These are phyloP conservation scores for Talaromyces sp. DNA, from an alignment of 2,329 filamentous ascomycete species.

Conservation along the genomic window DNA sequence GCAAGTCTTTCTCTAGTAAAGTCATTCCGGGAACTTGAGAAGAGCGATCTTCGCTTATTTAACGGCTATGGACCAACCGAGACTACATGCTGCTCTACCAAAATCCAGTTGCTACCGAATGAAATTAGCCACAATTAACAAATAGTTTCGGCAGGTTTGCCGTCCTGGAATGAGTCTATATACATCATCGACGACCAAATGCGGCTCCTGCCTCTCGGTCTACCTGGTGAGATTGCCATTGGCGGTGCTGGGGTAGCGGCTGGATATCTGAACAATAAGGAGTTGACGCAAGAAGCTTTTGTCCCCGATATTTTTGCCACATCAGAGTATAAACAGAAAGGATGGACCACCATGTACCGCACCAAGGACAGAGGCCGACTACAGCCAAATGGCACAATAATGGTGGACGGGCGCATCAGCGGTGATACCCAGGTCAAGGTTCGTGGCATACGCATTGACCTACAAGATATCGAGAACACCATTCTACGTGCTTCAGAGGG, in stretches of 20 bases:
- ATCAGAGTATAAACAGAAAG: slow-evolving; percentile 4
- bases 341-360: slow-evolving; percentile 20
- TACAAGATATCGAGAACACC: slow-evolving; percentile 40
- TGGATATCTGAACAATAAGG: slow-evolving; percentile 14
- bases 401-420: not conserved
- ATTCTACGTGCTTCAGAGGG: slow-evolving; percentile 18
- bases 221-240: slow-evolving; percentile 38
- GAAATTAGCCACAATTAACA: too few relatives aligned
- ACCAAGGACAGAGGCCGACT: slow-evolving; percentile 26
- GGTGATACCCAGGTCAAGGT: slow-evolving; percentile 25
- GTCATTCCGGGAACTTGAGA: too few relatives aligned
- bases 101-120: too few relatives aligned
- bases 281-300: slow-evolving; percentile 17
- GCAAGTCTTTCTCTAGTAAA: too few relatives aligned
- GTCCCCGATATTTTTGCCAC: slow-evolving; percentile 12
- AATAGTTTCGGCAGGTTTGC: too few relatives aligned
- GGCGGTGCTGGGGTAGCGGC: slow-evolving; percentile 17
- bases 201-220: slow-evolving; percentile 30
- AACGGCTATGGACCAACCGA: too few relatives aligned
- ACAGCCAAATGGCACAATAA: slow-evolving; percentile 19
- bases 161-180: slow-evolving; percentile 5
- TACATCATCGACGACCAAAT: slow-evolving; percentile 38
- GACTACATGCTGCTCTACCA: too few relatives aligned
- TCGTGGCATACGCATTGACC: slow-evolving; percentile 38
- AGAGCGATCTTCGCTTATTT: too few relatives aligned